Percentiles rank a stretch among this genome's conserved stretches.
These are phyloP conservation scores for Candida bentonensis DNA, from an alignment of 805 yeast species.

Conservation along the genomic window DNA sequence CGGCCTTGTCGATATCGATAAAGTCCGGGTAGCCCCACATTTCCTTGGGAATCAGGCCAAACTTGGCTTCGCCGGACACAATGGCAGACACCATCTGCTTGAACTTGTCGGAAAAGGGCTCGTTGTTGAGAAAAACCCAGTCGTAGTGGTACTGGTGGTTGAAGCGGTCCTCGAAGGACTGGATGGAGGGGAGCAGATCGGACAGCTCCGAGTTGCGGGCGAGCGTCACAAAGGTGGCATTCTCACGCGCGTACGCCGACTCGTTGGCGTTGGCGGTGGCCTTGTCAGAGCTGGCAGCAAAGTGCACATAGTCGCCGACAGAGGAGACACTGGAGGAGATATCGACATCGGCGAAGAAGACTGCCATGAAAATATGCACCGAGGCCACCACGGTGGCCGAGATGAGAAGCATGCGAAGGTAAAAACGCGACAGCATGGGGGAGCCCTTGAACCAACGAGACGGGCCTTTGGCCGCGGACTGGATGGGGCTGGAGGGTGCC, in stretches of 20 bases:
- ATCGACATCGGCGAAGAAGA: neutral
- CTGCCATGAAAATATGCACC: neutral
- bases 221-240: slow-evolving; percentile 37
- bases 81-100: slow-evolving; percentile 30
- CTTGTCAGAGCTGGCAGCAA: neutral
- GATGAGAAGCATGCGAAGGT: neutral
- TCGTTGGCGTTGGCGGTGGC: neutral
- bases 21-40: slow-evolving; percentile 61
- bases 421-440: neutral
- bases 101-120: slow-evolving; percentile 45
- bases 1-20: slow-evolving; percentile 42
- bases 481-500: too few relatives aligned
- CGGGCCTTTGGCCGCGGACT: too few relatives aligned
- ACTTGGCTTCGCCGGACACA: slow-evolving; percentile 48
- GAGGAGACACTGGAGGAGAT: neutral
- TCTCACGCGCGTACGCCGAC: neutral
- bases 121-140: slow-evolving; percentile 69
- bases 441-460: neutral
- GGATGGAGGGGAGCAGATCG: slow-evolving; percentile 42
- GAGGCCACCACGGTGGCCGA: neutral
- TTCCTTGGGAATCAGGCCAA: slow-evolving; percentile 44
- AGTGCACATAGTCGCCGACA: neutral
- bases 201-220: slow-evolving; percentile 56
- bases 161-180: slow-evolving; percentile 52
- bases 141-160: slow-evolving; percentile 51